A percentile compares a stretch with the other conserved stretches of the same genome.
These are phyloP conservation scores for Lepidium campestre DNA, from an alignment of 441 rosid genomes.

Conservation along the genomic window DNA sequence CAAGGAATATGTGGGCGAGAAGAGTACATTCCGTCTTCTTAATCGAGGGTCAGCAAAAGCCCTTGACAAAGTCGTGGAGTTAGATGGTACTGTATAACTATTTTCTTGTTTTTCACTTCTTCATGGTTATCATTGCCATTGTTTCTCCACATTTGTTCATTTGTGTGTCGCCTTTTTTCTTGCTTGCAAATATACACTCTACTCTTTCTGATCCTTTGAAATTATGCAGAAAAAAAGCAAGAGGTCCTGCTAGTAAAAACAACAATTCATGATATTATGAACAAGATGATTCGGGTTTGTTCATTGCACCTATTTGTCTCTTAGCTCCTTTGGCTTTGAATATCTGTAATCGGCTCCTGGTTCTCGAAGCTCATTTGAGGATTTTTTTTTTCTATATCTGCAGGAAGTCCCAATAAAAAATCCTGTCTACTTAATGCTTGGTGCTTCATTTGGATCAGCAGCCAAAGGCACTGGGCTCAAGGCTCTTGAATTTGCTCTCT, in stretches of 20 bases:
- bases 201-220: conserved; percentile 20
- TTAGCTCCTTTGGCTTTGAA: background rate
- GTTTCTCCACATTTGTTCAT: background rate
- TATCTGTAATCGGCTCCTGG: background rate
- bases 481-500: conserved; percentile 96
- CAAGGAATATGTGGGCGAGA: conserved; percentile 54
- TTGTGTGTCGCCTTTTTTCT: background rate
- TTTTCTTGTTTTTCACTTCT: background rate
- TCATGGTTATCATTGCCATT: background rate
- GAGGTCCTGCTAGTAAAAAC: conserved; percentile 85
- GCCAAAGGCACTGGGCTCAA: conserved; percentile 97
- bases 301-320: background rate
- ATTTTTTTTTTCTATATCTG: conserved; percentile 12
- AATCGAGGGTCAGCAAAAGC: conserved; percentile 98
- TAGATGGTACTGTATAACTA: conserved; percentile 59
- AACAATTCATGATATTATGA: conserved; percentile 94
- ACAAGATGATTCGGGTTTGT: conserved; percentile 86
- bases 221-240: conserved; percentile 57
- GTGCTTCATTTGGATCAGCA: conserved; percentile 93
- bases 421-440: conserved; percentile 87
- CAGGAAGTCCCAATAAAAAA: conserved; percentile 93
- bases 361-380: background rate
- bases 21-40: conserved; percentile 89
- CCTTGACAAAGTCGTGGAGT: conserved; percentile 93
- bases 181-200: background rate